These are phyloP conservation scores for Rhododendron simsii DNA, from an alignment of 148 eudicot genomes.

Conservation along the genomic window DNA sequence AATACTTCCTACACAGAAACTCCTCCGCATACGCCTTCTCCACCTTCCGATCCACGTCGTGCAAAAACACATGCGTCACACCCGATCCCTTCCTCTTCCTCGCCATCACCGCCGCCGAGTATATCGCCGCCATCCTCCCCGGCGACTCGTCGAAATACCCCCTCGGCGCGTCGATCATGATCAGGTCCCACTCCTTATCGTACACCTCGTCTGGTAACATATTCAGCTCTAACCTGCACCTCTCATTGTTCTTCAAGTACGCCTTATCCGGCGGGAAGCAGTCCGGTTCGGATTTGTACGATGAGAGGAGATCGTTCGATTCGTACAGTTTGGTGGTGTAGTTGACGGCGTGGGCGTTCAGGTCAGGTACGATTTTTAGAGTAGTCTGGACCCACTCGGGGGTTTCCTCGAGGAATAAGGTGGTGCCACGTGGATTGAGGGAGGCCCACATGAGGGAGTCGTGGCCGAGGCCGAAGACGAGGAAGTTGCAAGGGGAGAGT, in stretches of 20 bases:
- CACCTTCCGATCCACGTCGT: slow-evolving; percentile 45
- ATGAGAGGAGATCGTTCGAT: slow-evolving; percentile 20
- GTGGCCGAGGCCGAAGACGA: slow-evolving; percentile 52
- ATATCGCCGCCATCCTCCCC: slow-evolving; percentile 52
- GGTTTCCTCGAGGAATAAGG: slow-evolving; percentile 55
- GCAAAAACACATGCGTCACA: slow-evolving; percentile 38
- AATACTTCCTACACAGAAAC: slow-evolving; percentile 31
- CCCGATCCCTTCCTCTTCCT: slow-evolving; percentile 36
- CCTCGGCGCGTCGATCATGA: slow-evolving; percentile 59
- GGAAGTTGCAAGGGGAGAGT: slow-evolving; percentile 38
- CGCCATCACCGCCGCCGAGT: slow-evolving; percentile 46
- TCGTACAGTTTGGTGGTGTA: slow-evolving; percentile 38
- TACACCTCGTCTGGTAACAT: slow-evolving; percentile 35
- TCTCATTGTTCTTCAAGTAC: slow-evolving; percentile 23
- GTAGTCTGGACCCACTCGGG: slow-evolving; percentile 33
- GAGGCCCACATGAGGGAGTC: slow-evolving; percentile 52
- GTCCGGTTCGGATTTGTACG: slow-evolving; percentile 9
- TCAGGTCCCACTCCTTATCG: slow-evolving; percentile 49
- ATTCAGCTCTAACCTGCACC: slow-evolving; percentile 31
- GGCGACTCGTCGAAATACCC: slow-evolving; percentile 42
- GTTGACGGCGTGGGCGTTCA: slow-evolving; percentile 27
- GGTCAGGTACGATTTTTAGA: slow-evolving; percentile 18
- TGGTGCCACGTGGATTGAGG: slow-evolving; percentile 36
- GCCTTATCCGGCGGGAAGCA: slow-evolving; percentile 18
- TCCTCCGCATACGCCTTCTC: slow-evolving; percentile 29